These are phyloP conservation scores for Penicillium coffeae DNA, from an alignment of 495 filamentous ascomycete genomes.

Conservation along the genomic window DNA sequence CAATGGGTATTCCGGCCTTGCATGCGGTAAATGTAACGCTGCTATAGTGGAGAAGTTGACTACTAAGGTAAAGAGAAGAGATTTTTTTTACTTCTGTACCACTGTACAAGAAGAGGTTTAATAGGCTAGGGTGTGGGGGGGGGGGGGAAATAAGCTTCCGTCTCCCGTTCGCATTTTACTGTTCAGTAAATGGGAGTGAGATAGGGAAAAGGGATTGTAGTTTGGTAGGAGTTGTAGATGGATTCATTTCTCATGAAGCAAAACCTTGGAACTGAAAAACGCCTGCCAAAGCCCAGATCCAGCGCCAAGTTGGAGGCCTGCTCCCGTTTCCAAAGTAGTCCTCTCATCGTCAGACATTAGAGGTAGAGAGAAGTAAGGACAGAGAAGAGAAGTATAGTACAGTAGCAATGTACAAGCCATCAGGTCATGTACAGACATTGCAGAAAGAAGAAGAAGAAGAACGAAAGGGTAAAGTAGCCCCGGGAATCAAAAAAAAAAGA, in stretches of 20 bases:
- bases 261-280: too few species aligned
- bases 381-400: slow-evolving; percentile 16
- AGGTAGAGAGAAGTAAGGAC: neutral
- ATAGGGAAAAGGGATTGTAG: too few species aligned
- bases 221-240: slow-evolving; percentile 1
- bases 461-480: slow-evolving; percentile 1
- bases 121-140: neutral
- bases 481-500: slow-evolving; percentile 10
- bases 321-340: neutral
- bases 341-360: neutral
- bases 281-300: neutral
- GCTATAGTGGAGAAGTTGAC: too few species aligned
- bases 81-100: neutral
- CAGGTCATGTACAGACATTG: slow-evolving; percentile 19
- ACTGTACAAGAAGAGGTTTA: too few species aligned
- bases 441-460: neutral
- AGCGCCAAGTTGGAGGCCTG: neutral
- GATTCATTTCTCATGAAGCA: neutral
- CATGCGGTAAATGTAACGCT: too few species aligned
- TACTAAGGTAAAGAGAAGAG: neutral
- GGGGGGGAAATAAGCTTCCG: neutral
- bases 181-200: too few species aligned
- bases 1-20: too few species aligned
- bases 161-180: too few species aligned
- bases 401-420: slow-evolving; percentile 24